phyloP scores from a whole-genome alignment of 225 moss, liverwort and hornwort species.

The Pleurozium schreberi region DNA sequence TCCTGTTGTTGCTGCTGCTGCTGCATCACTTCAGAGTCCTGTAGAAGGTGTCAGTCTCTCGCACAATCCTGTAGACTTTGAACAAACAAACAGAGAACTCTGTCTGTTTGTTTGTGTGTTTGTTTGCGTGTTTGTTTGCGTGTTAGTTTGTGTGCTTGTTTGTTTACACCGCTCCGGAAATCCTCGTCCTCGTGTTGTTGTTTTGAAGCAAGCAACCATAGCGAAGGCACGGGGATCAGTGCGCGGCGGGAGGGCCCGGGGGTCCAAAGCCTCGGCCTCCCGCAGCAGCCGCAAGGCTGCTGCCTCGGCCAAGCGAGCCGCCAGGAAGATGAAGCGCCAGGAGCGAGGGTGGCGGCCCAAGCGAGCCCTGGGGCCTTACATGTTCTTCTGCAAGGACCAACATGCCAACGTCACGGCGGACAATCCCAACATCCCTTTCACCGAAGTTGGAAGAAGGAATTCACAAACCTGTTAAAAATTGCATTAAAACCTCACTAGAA shows the following conservation, averaged over 20 bases:
- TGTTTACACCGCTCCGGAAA: neutral
- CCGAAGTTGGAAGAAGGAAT: constrained; percentile 48
- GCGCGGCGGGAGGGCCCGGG: constrained; percentile 2
- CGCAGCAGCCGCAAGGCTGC: neutral
- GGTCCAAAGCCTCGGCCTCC: constrained; percentile 22
- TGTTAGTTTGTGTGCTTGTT: too few species aligned
- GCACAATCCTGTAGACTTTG: neutral
- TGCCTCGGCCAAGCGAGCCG: neutral
- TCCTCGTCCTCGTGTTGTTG: neutral
- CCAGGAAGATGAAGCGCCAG: constrained; percentile 1
- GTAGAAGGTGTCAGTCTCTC: neutral
- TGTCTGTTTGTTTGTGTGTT: too few species aligned
- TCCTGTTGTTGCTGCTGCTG: too few species aligned
- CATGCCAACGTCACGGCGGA: constrained; percentile 46
- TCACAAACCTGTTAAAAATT: neutral
- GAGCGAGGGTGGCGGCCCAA: constrained; percentile 47
- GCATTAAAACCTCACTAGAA: neutral
- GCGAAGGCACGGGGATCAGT: constrained; percentile 20
- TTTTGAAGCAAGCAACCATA: constrained; percentile 12
- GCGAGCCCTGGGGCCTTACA: constrained; percentile 61
- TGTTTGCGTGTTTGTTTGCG: too few species aligned
- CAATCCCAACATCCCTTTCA: constrained; percentile 58
- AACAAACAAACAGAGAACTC: neutral
- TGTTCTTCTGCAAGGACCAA: constrained; percentile 79
- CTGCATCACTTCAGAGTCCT: neutral